Conservation (phyloP, 129 eudicot species). For the Mikania micrantha region DNA sequence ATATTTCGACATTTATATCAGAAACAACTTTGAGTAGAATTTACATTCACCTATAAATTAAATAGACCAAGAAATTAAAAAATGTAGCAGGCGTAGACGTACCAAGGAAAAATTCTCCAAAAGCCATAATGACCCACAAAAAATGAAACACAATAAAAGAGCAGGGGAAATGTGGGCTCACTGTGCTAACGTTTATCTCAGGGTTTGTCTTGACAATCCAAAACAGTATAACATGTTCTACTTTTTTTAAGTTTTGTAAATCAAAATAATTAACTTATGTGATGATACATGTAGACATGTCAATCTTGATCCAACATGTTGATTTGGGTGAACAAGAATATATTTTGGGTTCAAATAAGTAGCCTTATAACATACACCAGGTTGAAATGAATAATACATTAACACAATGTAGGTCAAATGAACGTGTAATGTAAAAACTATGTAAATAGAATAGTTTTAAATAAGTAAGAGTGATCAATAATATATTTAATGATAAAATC, state of each 20-base stretch:
- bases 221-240: slow-evolving; percentile 25
- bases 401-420: no score
- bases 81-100: slow-evolving; percentile 17
- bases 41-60: background rate
- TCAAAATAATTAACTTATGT: background rate
- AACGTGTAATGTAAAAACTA: no score
- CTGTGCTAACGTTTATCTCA: slow-evolving; percentile 22
- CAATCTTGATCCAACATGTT: no score
- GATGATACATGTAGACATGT: background rate
- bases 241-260: background rate
- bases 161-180: slow-evolving; percentile 21
- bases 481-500: no score
- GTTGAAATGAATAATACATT: no score
- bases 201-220: slow-evolving; percentile 28
- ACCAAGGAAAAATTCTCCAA: slow-evolving; percentile 17
- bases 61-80: slow-evolving; percentile 2
- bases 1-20: no score
- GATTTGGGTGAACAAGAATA: no score
- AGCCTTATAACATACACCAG: no score
- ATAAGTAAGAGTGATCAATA: no score
- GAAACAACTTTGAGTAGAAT: background rate
- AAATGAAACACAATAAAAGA: slow-evolving; percentile 19
- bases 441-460: no score
- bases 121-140: slow-evolving; percentile 26
- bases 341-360: no score